Evolutionary conservation across 78 protist genomes (phyloP).

Genomic region (Polysphondylium violaceum): DNA sequence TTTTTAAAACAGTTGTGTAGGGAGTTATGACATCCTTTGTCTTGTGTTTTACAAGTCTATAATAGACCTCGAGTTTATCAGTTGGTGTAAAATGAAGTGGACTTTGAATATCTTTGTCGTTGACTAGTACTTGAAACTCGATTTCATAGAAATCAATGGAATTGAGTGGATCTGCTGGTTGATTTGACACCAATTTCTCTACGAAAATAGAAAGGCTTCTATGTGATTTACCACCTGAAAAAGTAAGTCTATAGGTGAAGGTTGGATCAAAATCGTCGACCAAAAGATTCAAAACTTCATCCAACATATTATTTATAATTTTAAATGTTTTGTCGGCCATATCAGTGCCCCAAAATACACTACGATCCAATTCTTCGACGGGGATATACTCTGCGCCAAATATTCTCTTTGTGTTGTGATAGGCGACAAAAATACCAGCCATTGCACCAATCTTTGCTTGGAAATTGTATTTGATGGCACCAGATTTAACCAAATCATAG

Average conservation of each 20-base stretch:
- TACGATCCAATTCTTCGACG: conserved; percentile 49
- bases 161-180: neutral
- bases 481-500: conserved; percentile 78
- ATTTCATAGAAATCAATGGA: neutral
- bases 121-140: neutral
- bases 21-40: neutral
- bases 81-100: conserved; percentile 34
- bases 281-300: neutral
- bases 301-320: conserved; percentile 11
- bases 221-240: too few species aligned
- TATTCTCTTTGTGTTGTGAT: conserved; percentile 86
- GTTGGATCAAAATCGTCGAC: neutral
- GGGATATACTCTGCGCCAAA: conserved; percentile 85
- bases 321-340: conserved; percentile 35
- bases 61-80: conserved; percentile 12
- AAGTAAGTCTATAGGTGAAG: neutral
- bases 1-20: neutral
- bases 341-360: conserved; percentile 31
- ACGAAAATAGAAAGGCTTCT: too few species aligned
- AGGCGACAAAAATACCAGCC: conserved; percentile 86
- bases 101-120: too few species aligned
- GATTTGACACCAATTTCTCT: neutral
- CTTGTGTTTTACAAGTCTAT: neutral
- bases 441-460: conserved; percentile 85
- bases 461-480: conserved; percentile 69